A percentile compares a stretch with the other conserved stretches of the same genome.
Evolutionary conservation across 2,329 filamentous ascomycete species (phyloP).

Genomic region (Cadophora sp.): DNA sequence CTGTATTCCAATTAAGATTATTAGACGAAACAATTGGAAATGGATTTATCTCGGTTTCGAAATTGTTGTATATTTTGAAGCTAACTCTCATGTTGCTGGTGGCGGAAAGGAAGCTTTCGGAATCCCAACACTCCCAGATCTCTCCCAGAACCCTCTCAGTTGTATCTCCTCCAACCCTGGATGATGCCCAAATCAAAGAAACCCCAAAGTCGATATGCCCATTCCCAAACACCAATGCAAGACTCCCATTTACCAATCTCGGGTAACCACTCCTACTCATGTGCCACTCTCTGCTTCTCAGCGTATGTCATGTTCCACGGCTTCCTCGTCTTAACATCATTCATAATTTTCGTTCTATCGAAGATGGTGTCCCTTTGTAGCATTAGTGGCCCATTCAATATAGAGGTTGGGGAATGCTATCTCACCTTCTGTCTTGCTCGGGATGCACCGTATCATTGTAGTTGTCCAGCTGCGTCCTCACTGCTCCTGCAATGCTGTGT

Average conservation of each 20-base stretch:
- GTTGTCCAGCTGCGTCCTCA: conserved; percentile 33
- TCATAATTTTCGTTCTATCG: conserved; percentile 34
- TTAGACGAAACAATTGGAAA: too few species aligned
- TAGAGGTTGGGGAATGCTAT: not conserved
- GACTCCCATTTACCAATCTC: not conserved
- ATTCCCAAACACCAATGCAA: conserved; percentile 14
- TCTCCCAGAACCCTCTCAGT: too few species aligned
- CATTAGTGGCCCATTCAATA: not conserved
- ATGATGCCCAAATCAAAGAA: too few species aligned
- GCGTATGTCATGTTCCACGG: conserved; percentile 38
- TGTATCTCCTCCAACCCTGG: too few species aligned
- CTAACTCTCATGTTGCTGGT: too few species aligned
- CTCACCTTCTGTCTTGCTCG: conserved; percentile 30
- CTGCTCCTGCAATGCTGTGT: conserved; percentile 27
- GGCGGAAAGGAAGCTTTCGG: too few species aligned
- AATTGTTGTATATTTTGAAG: too few species aligned
- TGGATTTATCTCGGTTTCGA: too few species aligned
- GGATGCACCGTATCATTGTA: conserved; percentile 31
- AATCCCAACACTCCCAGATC: too few species aligned
- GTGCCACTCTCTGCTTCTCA: conserved; percentile 27
- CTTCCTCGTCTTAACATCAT: conserved; percentile 33
- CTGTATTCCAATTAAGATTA: too few species aligned
- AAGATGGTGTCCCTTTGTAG: conserved; percentile 32
- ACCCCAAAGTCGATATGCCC: not conserved
- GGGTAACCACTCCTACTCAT: not conserved